Conservation (phyloP, 1,284 basidiomycete species). For the Takashimella koratensis region DNA sequence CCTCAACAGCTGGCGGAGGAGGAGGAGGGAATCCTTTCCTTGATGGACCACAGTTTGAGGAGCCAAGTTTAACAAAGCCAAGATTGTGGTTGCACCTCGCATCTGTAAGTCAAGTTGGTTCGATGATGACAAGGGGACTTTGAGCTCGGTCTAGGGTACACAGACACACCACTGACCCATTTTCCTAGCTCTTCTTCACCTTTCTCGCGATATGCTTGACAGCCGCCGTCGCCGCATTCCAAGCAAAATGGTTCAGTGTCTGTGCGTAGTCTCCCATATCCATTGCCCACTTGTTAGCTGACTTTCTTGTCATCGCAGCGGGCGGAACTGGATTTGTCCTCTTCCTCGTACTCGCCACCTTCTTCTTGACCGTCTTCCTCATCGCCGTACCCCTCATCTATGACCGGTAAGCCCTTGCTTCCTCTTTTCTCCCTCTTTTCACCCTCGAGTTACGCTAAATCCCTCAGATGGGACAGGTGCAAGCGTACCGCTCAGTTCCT, state of each 20-base stretch:
- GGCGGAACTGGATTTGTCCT: constrained; percentile 80
- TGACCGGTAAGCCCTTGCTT: constrained; percentile 58
- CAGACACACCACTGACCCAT: not conserved
- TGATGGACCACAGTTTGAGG: constrained; percentile 30
- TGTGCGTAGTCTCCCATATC: constrained; percentile 60
- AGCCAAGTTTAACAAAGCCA: constrained; percentile 8
- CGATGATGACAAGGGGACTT: too few relatives aligned
- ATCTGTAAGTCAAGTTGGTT: constrained; percentile 20
- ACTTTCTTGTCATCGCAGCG: too few relatives aligned
- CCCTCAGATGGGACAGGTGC: constrained; percentile 60
- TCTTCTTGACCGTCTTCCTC: constrained; percentile 67
- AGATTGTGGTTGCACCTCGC: constrained; percentile 15
- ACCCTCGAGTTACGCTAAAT: not conserved
- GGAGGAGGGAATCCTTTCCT: constrained; percentile 24
- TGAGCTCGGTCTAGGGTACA: too few relatives aligned
- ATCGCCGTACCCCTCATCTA: constrained; percentile 73
- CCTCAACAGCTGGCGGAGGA: not conserved
- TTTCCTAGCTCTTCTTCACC: constrained; percentile 76
- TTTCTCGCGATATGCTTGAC: constrained; percentile 85
- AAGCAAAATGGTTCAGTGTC: constrained; percentile 77
- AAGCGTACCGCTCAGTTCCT: constrained; percentile 70
- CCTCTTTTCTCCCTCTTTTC: not conserved
- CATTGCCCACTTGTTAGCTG: too few relatives aligned
- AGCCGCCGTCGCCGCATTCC: constrained; percentile 77
- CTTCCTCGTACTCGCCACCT: constrained; percentile 69